Evolutionary conservation across 2,329 filamentous ascomycete species (phyloP).

Genomic region (Curvularia verruculosa): DNA sequence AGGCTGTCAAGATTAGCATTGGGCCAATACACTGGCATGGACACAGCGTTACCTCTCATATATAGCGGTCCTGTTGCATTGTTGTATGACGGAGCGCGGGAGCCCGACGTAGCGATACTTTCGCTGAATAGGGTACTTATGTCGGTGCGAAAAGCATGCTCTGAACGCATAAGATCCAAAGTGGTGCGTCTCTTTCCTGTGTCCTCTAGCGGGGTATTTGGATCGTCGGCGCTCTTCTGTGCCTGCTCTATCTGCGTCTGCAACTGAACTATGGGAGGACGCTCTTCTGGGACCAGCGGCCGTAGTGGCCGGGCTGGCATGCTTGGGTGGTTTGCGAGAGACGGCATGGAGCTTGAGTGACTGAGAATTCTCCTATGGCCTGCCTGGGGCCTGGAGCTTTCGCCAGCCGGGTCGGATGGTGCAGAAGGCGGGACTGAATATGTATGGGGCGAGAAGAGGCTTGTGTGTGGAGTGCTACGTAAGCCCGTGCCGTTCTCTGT

Average conservation of each 20-base stretch:
- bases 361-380: conserved; percentile 24
- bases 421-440: conserved; percentile 25
- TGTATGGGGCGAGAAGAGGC: conserved; percentile 37
- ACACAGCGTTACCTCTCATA: conserved; percentile 31
- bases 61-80: conserved; percentile 45
- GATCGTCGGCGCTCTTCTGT: conserved; percentile 58
- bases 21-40: not conserved
- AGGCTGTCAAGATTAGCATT: conserved; percentile 33
- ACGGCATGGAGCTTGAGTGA: conserved; percentile 39
- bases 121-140: conserved; percentile 55
- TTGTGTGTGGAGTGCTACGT: conserved; percentile 27
- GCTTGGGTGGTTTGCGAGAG: conserved; percentile 30
- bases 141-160: conserved; percentile 52
- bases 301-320: conserved; percentile 39
- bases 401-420: conserved; percentile 15
- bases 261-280: conserved; percentile 38
- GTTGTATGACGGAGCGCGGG: conserved; percentile 52
- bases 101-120: conserved; percentile 45
- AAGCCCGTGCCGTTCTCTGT: conserved; percentile 15
- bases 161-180: conserved; percentile 39
- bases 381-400: conserved; percentile 17
- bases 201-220: conserved; percentile 49
- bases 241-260: conserved; percentile 49
- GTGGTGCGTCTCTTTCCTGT: conserved; percentile 29
- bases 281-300: conserved; percentile 36